These are phyloP conservation scores for Barbarea vulgaris DNA, from an alignment of 345 rosid genomes.

Conservation along the genomic window DNA sequence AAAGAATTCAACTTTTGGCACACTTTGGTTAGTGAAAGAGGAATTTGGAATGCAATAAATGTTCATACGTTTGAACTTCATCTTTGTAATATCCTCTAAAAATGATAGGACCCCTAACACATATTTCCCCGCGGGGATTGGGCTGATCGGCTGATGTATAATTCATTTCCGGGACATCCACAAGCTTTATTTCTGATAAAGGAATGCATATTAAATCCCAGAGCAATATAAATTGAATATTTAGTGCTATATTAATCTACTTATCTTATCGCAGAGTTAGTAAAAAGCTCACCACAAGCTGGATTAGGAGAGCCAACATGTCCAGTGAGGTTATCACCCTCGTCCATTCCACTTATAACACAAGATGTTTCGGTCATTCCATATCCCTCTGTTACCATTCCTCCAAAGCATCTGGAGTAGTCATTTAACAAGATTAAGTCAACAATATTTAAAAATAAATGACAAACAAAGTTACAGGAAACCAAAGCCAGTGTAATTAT, in stretches of 20 bases:
- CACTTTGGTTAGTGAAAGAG: slow-evolving; percentile 6
- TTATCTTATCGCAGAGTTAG: slow-evolving; percentile 10
- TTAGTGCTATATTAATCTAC: slow-evolving; percentile 9
- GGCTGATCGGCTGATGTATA: slow-evolving; percentile 89
- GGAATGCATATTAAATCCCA: slow-evolving; percentile 15
- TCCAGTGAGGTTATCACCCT: slow-evolving; percentile 57
- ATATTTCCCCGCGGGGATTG: slow-evolving; percentile 94
- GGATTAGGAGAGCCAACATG: slow-evolving; percentile 98
- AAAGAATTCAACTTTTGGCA: not conserved
- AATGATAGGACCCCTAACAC: slow-evolving; percentile 90
- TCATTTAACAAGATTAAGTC: not conserved
- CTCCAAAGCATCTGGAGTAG: slow-evolving; percentile 78
- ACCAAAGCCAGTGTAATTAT: slow-evolving; percentile 3
- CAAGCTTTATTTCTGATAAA: slow-evolving; percentile 88
- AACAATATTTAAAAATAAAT: not conserved
- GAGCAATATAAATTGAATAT: not conserved
- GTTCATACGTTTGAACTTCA: slow-evolving; percentile 80
- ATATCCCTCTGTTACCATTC: slow-evolving; percentile 47
- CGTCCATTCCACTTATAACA: slow-evolving; percentile 45
- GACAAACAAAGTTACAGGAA: not conserved
- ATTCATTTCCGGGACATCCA: slow-evolving; percentile 95
- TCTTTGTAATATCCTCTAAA: slow-evolving; percentile 90
- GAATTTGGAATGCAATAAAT: slow-evolving; percentile 13
- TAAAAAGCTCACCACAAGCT: slow-evolving; percentile 75
- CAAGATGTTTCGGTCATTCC: slow-evolving; percentile 51